Conservation (phyloP, 2,329 filamentous ascomycete genomes). For the Beauveria medogensis region DNA sequence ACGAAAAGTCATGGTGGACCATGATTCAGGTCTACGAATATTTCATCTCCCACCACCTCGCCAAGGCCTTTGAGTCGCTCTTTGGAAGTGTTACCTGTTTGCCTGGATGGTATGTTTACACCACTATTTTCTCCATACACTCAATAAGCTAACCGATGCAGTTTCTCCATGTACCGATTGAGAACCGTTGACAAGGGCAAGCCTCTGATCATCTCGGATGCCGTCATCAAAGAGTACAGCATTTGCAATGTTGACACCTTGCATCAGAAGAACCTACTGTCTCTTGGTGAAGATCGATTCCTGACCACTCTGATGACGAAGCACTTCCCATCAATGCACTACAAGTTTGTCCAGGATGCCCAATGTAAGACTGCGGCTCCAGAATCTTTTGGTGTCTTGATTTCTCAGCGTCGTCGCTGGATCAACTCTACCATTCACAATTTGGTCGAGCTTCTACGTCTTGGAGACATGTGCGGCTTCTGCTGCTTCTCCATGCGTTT, state of each 20-base stretch:
- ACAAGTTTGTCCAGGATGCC: slow-evolving; percentile 91
- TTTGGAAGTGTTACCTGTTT: slow-evolving; percentile 98
- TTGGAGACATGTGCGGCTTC: slow-evolving; percentile 95
- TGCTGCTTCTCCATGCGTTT: slow-evolving; percentile 99
- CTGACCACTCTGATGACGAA: slow-evolving; percentile 97
- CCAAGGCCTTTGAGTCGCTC: slow-evolving; percentile 95
- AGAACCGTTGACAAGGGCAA: slow-evolving; percentile 90
- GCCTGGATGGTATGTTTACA: slow-evolving; percentile 79
- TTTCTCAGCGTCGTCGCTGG: slow-evolving; percentile 98
- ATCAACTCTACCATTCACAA: slow-evolving; percentile 99
- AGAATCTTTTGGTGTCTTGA: slow-evolving; percentile 84
- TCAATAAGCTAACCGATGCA: slow-evolving; percentile 35
- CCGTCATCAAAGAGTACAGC: slow-evolving; percentile 79
- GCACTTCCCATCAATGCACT: slow-evolving; percentile 90
- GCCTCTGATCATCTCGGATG: slow-evolving; percentile 87
- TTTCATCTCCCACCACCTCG: slow-evolving; percentile 94
- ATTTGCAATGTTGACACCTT: slow-evolving; percentile 87
- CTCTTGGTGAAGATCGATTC: slow-evolving; percentile 93
- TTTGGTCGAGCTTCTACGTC: slow-evolving; percentile 76
- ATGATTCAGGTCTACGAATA: slow-evolving; percentile 99
- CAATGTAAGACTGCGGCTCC: slow-evolving; percentile 91
- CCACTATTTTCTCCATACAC: neutral
- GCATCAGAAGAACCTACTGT: slow-evolving; percentile 92
- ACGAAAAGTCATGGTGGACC: slow-evolving; percentile 93
- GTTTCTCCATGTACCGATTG: slow-evolving; percentile 96